Conservation (phyloP, 2,329 filamentous ascomycete genomes). For the Penicillium olsonii region DNA sequence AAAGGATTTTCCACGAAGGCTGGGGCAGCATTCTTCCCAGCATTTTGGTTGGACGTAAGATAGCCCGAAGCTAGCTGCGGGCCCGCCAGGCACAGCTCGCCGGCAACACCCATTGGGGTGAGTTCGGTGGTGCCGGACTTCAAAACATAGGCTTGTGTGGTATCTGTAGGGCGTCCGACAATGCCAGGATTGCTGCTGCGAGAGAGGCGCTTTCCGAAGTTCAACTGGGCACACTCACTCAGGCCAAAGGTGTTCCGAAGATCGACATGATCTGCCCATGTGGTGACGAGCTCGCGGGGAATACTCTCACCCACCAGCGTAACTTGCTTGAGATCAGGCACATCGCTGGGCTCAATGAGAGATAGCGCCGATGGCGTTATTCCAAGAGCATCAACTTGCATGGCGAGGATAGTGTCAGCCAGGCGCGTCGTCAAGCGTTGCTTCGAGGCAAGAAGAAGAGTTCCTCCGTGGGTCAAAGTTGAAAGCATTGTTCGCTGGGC, state of each 20-base stretch:
- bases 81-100: slow-evolving; percentile 16
- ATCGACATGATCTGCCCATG: slow-evolving; percentile 12
- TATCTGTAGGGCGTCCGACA: slow-evolving; percentile 15
- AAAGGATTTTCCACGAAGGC: slow-evolving; percentile 15
- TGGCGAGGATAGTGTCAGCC: slow-evolving; percentile 4
- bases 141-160: slow-evolving; percentile 14
- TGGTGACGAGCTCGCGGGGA: slow-evolving; percentile 5
- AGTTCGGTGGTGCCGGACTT: slow-evolving; percentile 9
- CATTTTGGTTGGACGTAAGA: slow-evolving; percentile 1
- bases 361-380: slow-evolving; percentile 12
- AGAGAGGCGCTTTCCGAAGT: slow-evolving; percentile 7
- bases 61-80: slow-evolving; percentile 16
- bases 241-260: slow-evolving; percentile 19
- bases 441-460: slow-evolving; percentile 8
- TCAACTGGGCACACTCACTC: slow-evolving; percentile 20
- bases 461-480: slow-evolving; percentile 11
- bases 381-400: slow-evolving; percentile 12
- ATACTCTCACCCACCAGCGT: slow-evolving; percentile 14
- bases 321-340: slow-evolving; percentile 11
- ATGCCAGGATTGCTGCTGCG: slow-evolving; percentile 6
- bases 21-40: background rate
- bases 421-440: slow-evolving; percentile 3
- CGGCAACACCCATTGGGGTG: slow-evolving; percentile 11
- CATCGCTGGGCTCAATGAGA: slow-evolving; percentile 9
- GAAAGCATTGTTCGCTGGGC: slow-evolving; percentile 15